Evolutionary conservation across 352 stramenopile species (phyloP).

Genomic region (Phytopythium ostracodes): DNA sequence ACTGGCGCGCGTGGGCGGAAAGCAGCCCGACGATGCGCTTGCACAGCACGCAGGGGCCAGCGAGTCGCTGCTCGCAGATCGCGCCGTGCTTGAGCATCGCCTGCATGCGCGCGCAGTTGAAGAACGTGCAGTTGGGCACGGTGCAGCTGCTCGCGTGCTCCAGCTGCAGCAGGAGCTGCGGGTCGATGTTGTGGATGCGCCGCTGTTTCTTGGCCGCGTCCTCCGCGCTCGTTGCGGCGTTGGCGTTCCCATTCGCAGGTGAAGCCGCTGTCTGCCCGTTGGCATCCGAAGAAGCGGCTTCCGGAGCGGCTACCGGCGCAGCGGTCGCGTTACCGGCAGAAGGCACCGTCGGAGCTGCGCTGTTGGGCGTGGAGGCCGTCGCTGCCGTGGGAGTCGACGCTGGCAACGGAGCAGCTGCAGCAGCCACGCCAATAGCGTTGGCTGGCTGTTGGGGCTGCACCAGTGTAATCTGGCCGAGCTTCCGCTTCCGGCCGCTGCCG

Average conservation of each 20-base stretch:
- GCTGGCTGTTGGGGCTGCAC: conserved; percentile 13
- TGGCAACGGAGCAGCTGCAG: conserved; percentile 2
- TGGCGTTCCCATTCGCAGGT: conserved; percentile 4
- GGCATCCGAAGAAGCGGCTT: neutral
- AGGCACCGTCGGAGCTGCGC: neutral
- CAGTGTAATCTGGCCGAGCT: conserved; percentile 45
- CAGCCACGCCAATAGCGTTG: neutral
- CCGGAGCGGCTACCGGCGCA: neutral
- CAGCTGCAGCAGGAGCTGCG: conserved; percentile 80
- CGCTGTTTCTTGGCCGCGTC: conserved; percentile 91
- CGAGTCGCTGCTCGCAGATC: conserved; percentile 78
- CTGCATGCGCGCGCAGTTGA: conserved; percentile 85
- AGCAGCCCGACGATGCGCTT: conserved; percentile 84
- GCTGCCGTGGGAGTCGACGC: neutral
- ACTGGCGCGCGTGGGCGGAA: conserved; percentile 76
- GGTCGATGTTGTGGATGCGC: conserved; percentile 86
- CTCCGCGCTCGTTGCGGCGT: conserved; percentile 20
- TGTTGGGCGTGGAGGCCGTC: neutral
- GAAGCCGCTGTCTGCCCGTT: neutral
- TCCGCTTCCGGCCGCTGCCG: conserved; percentile 57
- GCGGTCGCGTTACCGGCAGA: neutral
- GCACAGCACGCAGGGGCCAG: conserved; percentile 78
- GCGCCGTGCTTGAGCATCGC: conserved; percentile 89
- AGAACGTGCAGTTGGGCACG: conserved; percentile 67
- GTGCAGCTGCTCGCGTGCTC: conserved; percentile 81